These are phyloP conservation scores for Immersiella caudata DNA, from an alignment of 495 filamentous ascomycete species.

Conservation along the genomic window DNA sequence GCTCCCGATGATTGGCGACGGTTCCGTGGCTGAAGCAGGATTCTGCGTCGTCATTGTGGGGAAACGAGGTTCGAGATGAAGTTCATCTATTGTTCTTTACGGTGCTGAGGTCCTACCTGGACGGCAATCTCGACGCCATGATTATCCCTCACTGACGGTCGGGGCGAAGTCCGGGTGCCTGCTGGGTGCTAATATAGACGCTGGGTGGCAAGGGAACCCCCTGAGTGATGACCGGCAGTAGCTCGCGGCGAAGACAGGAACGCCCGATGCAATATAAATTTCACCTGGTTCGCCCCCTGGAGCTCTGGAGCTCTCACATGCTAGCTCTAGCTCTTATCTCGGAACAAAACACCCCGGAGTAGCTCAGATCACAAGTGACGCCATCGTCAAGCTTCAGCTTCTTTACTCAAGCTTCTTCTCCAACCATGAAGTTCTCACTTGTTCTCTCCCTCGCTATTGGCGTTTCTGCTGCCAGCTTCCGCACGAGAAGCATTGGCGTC, in stretches of 20 bases:
- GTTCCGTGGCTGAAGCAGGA: slow-evolving; percentile 12
- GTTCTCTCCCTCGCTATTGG: slow-evolving; percentile 36
- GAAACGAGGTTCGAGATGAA: slow-evolving; percentile 30
- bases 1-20: slow-evolving; percentile 30
- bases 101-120: slow-evolving; percentile 23
- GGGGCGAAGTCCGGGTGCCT: slow-evolving; percentile 9
- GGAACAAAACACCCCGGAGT: slow-evolving; percentile 2
- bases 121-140: slow-evolving; percentile 22
- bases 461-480: slow-evolving; percentile 27
- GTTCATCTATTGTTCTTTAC: slow-evolving; percentile 26
- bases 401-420: background rate
- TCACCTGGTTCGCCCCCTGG: background rate
- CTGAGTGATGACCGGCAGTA: slow-evolving; percentile 9
- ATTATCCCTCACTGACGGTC: slow-evolving; percentile 6
- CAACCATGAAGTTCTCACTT: slow-evolving; percentile 41
- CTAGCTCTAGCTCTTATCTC: slow-evolving; percentile 13
- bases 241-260: background rate
- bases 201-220: slow-evolving; percentile 20
- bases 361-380: background rate
- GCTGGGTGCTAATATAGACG: slow-evolving; percentile 23
- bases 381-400: background rate
- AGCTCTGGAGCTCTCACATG: slow-evolving; percentile 1
- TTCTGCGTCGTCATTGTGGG: slow-evolving; percentile 22
- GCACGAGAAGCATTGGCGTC: slow-evolving; percentile 25
- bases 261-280: background rate